Evolutionary conservation across 768 basidiomycete species (phyloP), one percentile per base, ranked within the genome.

Genomic region (Tricholoma flavovirens): DNA sequence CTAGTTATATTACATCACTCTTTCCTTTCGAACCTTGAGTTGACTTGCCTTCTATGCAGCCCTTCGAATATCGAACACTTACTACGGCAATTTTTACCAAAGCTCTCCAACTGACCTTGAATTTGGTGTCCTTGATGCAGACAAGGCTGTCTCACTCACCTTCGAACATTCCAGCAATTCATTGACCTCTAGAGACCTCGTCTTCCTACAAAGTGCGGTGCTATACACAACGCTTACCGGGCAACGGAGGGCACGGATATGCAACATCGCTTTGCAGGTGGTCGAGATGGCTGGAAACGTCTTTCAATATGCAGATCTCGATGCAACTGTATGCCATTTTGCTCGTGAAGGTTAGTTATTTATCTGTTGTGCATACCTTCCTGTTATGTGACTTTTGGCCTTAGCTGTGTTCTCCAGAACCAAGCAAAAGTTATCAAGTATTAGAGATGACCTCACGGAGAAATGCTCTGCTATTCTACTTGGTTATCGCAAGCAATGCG

Each of bases 271-370:
- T 1, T 68, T 98, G 56, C 86, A 84, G 46, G 84, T 92, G 1
- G 88, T 84, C 2, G 80, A 85, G 36, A 72, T 98, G 59, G 91
- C 93, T n/a, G 91, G 86, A 8, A 94, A 88, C 66, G 85, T 98
- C 10, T 99, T 95, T 74, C 83, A 88, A 51, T 91, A 76, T 69
- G 93, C 93, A 11, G 97, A 99, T 71, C 79, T 93, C 75, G 95
- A 98, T 62, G 81, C 90, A 2, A 82, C 86, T 1, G 77, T 95
- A 21, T 80, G 83, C 42, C 76, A 88, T 67, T 70, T 93, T 58
- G 75, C 86, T 30, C 90, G 93, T 60, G 83, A 90, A 66, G 86
- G 96, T 93, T 59, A 63, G 81, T 66, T 4, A 61, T 48, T 22
- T 21, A 59, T 40, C 48, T 43, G n/a, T 30, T 3, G 9, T 1